Conservation (phyloP, 2,329 filamentous ascomycete genomes). For the Aspergillus nomiae region DNA sequence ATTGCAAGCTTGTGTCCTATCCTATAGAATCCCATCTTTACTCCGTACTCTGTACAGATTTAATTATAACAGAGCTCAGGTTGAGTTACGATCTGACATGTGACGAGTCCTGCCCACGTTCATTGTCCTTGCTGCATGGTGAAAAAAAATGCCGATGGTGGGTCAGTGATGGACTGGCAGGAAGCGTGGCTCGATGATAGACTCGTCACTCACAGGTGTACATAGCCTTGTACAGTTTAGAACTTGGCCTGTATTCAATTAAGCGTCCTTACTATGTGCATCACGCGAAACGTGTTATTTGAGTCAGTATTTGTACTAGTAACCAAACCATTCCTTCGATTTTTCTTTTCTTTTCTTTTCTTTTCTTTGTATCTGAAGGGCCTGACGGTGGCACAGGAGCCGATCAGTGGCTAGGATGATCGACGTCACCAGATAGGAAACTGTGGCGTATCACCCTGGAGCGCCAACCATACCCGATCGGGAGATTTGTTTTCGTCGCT, state of each 20-base stretch:
- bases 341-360: not conserved
- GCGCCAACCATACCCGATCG: conserved; percentile 32
- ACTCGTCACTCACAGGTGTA: not conserved
- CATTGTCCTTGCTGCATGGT: not conserved
- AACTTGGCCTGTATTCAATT: not conserved
- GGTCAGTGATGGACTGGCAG: conserved; percentile 3
- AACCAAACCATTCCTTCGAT: not conserved
- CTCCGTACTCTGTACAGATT: not conserved
- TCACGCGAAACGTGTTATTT: not conserved
- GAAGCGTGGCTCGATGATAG: not conserved
- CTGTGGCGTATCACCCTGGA: conserved; percentile 28
- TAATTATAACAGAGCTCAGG: not conserved
- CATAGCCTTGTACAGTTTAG: not conserved
- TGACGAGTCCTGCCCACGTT: conserved; percentile 1
- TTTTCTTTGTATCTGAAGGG: not conserved
- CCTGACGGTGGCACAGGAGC: not conserved
- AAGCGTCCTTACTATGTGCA: not conserved
- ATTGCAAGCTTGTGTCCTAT: too few species aligned
- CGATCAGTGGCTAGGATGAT: conserved; percentile 24
- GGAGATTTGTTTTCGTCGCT: conserved; percentile 43
- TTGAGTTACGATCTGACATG: not conserved
- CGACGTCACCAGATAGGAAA: conserved; percentile 21
- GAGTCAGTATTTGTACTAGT: not conserved
- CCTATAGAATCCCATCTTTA: too few species aligned
- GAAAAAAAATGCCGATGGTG: conserved; percentile 4